Conservation (phyloP, 2,329 filamentous ascomycete genomes). For the Cercospora zeae-maydis region DNA sequence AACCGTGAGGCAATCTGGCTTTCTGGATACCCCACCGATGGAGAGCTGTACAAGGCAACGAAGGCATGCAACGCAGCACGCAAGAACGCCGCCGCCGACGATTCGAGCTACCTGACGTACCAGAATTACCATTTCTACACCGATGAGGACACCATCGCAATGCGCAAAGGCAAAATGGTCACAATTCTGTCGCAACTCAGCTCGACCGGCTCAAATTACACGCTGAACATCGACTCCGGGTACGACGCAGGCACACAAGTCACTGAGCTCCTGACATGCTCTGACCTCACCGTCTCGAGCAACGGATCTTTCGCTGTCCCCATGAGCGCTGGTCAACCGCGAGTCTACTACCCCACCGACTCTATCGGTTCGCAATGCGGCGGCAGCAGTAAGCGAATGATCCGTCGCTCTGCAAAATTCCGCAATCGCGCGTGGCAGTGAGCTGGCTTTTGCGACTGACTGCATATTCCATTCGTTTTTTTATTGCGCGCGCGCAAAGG, state of each 20-base stretch:
- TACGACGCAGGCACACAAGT: conserved; percentile 32
- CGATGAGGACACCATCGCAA: conserved; percentile 43
- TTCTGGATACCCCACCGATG: conserved; percentile 40
- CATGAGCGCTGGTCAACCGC: conserved; percentile 37
- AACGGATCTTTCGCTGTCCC: conserved; percentile 35
- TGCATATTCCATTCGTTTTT: too few relatives aligned
- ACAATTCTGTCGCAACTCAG: conserved; percentile 37
- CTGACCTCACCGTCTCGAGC: conserved; percentile 27
- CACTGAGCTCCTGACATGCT: conserved; percentile 41
- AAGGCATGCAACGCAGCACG: conserved; percentile 51
- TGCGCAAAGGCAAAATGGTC: conserved; percentile 49
- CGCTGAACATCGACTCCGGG: conserved; percentile 30
- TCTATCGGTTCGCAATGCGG: background rate
- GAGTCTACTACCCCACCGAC: conserved; percentile 37
- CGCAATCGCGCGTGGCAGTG: background rate
- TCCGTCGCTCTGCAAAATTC: conserved; percentile 5
- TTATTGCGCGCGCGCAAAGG: background rate
- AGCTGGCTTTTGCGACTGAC: background rate
- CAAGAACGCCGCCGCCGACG: conserved; percentile 42
- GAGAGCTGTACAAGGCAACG: conserved; percentile 31
- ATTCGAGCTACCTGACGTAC: conserved; percentile 41
- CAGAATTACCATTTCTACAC: conserved; percentile 41
- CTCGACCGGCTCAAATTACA: conserved; percentile 26
- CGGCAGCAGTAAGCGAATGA: background rate
- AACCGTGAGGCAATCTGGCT: conserved; percentile 45